Conservation (phyloP, 805 yeast species). For the Hanseniaspora mollemarum region DNA sequence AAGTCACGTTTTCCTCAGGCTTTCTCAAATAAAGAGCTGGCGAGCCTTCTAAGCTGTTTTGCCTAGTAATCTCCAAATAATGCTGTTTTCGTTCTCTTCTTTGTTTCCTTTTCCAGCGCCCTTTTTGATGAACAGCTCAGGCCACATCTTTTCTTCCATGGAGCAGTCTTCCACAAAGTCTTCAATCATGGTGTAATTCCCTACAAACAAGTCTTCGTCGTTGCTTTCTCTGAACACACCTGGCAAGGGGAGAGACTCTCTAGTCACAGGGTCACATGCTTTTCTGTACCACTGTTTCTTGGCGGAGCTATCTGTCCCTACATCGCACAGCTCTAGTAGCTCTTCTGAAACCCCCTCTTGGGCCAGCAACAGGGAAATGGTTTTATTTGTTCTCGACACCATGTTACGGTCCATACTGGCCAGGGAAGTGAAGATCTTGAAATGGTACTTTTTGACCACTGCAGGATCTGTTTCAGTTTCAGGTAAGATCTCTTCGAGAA, state of each 20-base stretch:
- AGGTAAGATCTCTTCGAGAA: slow-evolving; percentile 19
- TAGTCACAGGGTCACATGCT: slow-evolving; percentile 33
- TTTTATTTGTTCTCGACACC: slow-evolving; percentile 61
- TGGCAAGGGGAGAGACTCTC: slow-evolving; percentile 48
- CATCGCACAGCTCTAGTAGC: slow-evolving; percentile 37
- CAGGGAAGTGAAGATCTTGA: slow-evolving; percentile 69
- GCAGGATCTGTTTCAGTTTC: not conserved
- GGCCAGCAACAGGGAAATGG: slow-evolving; percentile 57
- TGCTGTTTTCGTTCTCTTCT: slow-evolving; percentile 4
- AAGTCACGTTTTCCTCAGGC: too few relatives aligned
- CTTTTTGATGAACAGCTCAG: too few relatives aligned
- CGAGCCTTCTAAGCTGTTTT: too few relatives aligned
- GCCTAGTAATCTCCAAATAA: slow-evolving; percentile 11
- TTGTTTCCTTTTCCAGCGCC: not conserved
- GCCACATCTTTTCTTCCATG: slow-evolving; percentile 33
- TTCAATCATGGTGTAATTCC: slow-evolving; percentile 75
- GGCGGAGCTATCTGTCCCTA: slow-evolving; percentile 82
- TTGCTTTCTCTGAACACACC: slow-evolving; percentile 76
- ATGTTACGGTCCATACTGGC: slow-evolving; percentile 79
- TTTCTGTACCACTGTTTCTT: slow-evolving; percentile 67
- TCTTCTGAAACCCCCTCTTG: slow-evolving; percentile 24
- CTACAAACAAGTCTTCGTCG: slow-evolving; percentile 34
- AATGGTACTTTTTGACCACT: slow-evolving; percentile 41
- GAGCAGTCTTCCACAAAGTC: slow-evolving; percentile 75
- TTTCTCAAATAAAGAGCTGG: too few relatives aligned